These are phyloP conservation scores for Arachnomyces sp. DNA, from an alignment of 2,329 filamentous ascomycete genomes.

Conservation along the genomic window DNA sequence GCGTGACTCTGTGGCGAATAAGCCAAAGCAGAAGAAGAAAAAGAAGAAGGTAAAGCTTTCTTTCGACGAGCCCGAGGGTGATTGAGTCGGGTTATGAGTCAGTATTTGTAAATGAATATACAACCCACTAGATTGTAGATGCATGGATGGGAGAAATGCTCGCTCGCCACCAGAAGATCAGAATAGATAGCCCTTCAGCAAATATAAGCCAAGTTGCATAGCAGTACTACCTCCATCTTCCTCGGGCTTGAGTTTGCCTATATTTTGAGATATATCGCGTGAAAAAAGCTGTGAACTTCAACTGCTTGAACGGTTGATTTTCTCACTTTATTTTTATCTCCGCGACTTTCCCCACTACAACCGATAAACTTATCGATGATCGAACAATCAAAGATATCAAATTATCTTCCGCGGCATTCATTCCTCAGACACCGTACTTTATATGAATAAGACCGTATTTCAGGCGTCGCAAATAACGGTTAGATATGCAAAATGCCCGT, in stretches of 20 bases:
- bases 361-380: slow-evolving; percentile 1
- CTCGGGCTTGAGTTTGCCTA: too few relatives aligned
- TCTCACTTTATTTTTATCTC: slow-evolving; percentile 9
- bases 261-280: too few relatives aligned
- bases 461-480: not conserved
- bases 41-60: slow-evolving; percentile 41
- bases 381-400: slow-evolving; percentile 4
- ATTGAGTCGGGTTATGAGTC: too few relatives aligned
- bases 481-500: slow-evolving; percentile 64
- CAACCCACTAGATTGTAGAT: not conserved
- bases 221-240: not conserved
- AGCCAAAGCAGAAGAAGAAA: slow-evolving; percentile 26
- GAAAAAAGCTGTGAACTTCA: not conserved
- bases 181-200: too few relatives aligned
- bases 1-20: slow-evolving; percentile 20
- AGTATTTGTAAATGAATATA: too few relatives aligned
- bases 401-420: slow-evolving; percentile 12
- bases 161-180: not conserved
- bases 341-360: slow-evolving; percentile 9
- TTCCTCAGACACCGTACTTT: slow-evolving; percentile 11
- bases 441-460: not conserved
- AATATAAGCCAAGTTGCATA: too few relatives aligned
- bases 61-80: slow-evolving; percentile 30
- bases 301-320: not conserved
- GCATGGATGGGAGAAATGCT: not conserved